phyloP scores from a whole-genome alignment of 2,329 filamentous ascomycete species.

The Diaporthe vaccinii region DNA sequence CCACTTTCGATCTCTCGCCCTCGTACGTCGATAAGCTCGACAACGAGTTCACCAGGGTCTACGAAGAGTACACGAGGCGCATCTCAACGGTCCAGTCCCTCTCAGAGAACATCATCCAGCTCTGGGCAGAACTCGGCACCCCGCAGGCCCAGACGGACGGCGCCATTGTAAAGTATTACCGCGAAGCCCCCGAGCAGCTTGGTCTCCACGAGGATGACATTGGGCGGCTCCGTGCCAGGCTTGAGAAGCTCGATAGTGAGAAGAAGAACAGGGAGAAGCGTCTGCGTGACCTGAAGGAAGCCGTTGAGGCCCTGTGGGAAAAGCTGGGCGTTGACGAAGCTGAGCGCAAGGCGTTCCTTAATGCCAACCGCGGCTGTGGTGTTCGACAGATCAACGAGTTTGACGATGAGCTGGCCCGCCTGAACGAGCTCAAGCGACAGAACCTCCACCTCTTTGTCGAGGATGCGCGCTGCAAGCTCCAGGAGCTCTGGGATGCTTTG shows the following conservation, averaged over 20 bases:
- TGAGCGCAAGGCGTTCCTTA: slow-evolving; percentile 88
- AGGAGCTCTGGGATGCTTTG: slow-evolving; percentile 93
- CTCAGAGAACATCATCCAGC: slow-evolving; percentile 87
- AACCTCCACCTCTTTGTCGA: slow-evolving; percentile 97
- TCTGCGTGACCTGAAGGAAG: slow-evolving; percentile 75
- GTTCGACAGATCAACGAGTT: slow-evolving; percentile 95
- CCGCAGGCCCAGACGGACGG: slow-evolving; percentile 93
- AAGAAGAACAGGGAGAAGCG: slow-evolving; percentile 86
- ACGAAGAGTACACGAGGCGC: slow-evolving; percentile 94
- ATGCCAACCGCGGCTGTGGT: slow-evolving; percentile 90
- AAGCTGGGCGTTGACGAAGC: slow-evolving; percentile 85
- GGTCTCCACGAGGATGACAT: slow-evolving; percentile 92
- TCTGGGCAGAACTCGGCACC: slow-evolving; percentile 96
- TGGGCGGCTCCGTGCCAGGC: slow-evolving; percentile 76
- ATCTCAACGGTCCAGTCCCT: slow-evolving; percentile 80
- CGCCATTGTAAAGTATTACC: slow-evolving; percentile 88
- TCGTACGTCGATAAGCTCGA: slow-evolving; percentile 90
- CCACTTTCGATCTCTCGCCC: slow-evolving; percentile 92
- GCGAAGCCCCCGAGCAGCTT: slow-evolving; percentile 92
- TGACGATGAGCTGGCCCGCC: slow-evolving; percentile 86
- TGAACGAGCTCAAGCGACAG: slow-evolving; percentile 94
- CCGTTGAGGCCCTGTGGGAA: slow-evolving; percentile 91
- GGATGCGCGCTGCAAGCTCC: slow-evolving; percentile 89
- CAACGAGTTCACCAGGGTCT: slow-evolving; percentile 91
- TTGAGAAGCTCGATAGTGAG: slow-evolving; percentile 88